phyloP scores from a whole-genome alignment of 306 rosid species.

The Quercus rubra region DNA sequence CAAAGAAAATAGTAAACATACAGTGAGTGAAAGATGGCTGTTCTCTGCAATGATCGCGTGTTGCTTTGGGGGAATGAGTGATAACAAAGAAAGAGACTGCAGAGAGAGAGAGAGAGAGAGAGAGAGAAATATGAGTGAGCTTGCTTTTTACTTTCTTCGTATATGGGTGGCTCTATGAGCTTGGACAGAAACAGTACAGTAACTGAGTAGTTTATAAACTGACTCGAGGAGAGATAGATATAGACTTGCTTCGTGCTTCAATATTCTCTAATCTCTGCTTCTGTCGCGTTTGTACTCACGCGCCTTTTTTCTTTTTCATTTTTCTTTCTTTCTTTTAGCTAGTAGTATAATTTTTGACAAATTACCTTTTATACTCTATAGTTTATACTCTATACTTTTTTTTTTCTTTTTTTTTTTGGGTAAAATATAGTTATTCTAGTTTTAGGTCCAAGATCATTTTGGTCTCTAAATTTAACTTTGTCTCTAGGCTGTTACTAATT shows the following conservation, averaged over 20 bases:
- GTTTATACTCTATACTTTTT: too few relatives aligned
- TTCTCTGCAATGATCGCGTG: conserved; percentile 28
- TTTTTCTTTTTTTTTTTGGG: accelerated
- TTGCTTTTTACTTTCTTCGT: conserved; percentile 13
- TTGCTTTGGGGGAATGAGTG: conserved; percentile 47
- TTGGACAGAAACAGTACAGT: background rate
- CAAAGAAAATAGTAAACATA: background rate
- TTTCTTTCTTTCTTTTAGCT: background rate
- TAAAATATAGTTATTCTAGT: too few relatives aligned
- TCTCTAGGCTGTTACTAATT: too few relatives aligned
- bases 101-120: conserved; percentile 11
- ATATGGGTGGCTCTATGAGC: background rate
- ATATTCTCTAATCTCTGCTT: background rate
- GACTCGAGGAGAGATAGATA: background rate
- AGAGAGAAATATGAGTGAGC: conserved; percentile 1
- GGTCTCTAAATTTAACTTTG: too few relatives aligned
- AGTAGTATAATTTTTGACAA: too few relatives aligned
- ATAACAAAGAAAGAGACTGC: conserved; percentile 40
- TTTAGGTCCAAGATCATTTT: too few relatives aligned
- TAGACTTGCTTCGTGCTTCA: background rate
- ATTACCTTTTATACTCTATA: too few relatives aligned
- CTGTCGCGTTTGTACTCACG: background rate
- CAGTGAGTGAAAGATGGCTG: background rate
- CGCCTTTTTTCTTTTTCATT: background rate
- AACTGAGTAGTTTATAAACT: background rate